Evolutionary conservation across 2,329 filamentous ascomycete genomes (phyloP), one percentile per base, ranked within the genome.

Genomic region (Trichophyton verrucosum): DNA sequence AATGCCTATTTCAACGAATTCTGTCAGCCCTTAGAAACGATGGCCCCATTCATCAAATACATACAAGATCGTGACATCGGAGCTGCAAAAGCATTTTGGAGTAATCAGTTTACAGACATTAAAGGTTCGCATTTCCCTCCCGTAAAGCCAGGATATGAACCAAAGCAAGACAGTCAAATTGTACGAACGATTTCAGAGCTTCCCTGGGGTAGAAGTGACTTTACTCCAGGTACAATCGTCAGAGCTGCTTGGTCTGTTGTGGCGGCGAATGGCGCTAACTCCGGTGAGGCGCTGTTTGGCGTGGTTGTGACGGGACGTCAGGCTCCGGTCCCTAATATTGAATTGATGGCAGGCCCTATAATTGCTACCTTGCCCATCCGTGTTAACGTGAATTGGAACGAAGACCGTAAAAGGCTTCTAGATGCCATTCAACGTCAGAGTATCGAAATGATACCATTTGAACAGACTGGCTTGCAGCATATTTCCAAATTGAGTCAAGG

Each of bases 381-480:
- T 1, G 57, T 75, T 6, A 64, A 65, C 22, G 60, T 74, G 1
- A 61, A 73, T 59, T 64, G 30, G 17, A 42, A 33, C 11, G n/a
- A 8, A 20, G 36, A 11, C 3, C 15, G 42, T 46, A 33, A n/a
- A 7, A 20, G 36, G 3, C 38, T 57, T 4, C 71, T 86, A 3
- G 75, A 79, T 56, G 68, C 72, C 1, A 75, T 86, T 3, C 82
- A 85, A 44, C 71, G 79, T 20, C 76, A 79, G 60, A 79, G 77
- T 0, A 73, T 81, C 0, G 71, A 75, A 5, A 77, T 81, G 60
- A 82, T 84, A 78, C 82, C 82, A 65, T 82, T 79, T 22, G 79
- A 80, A 55, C 79, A 78, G 1, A 77, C 84, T 9, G 72, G 74
- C 3, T 73, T 75, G 38, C 65, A 70, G 0, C 75, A 77, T 7